phyloP scores from a whole-genome alignment of 2,329 filamentous ascomycete genomes.

The Tolypocladium ophioglossoides region DNA sequence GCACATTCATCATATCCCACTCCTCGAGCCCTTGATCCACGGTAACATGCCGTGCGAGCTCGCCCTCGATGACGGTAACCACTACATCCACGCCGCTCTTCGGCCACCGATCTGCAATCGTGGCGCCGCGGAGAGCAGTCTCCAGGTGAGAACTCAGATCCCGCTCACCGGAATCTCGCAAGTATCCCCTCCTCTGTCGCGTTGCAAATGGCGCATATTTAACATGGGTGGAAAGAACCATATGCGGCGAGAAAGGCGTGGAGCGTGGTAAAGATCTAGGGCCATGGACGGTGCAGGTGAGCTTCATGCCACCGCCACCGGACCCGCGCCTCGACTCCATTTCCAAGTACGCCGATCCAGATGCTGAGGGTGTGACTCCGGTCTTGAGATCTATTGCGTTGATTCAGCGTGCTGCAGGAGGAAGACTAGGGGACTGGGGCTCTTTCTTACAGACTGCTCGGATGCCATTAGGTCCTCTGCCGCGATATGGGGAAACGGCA shows the following conservation, averaged over 20 bases:
- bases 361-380: slow-evolving; percentile 83
- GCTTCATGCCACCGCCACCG: slow-evolving; percentile 63
- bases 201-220: slow-evolving; percentile 96
- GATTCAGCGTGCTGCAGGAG: neutral
- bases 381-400: slow-evolving; percentile 65
- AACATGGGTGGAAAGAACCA: slow-evolving; percentile 84
- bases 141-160: slow-evolving; percentile 88
- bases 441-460: slow-evolving; percentile 42
- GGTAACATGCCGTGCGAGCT: slow-evolving; percentile 57
- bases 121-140: slow-evolving; percentile 75
- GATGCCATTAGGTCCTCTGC: slow-evolving; percentile 48
- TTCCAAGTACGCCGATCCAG: slow-evolving; percentile 82
- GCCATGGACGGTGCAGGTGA: slow-evolving; percentile 87
- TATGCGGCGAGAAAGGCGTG: slow-evolving; percentile 82
- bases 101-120: slow-evolving; percentile 94
- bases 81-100: slow-evolving; percentile 96
- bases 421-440: too few species aligned
- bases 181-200: slow-evolving; percentile 68
- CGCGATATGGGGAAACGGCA: slow-evolving; percentile 40
- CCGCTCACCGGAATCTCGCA: slow-evolving; percentile 75
- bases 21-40: slow-evolving; percentile 46
- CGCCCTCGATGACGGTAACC: slow-evolving; percentile 85
- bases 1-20: slow-evolving; percentile 85
- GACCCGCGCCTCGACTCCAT: slow-evolving; percentile 39
- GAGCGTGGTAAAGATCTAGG: slow-evolving; percentile 83